Percentiles rank a stretch among this genome's conserved stretches.
phyloP scores from a whole-genome alignment of 2,329 filamentous ascomycete species.

The Cordyceps pruinosa region DNA sequence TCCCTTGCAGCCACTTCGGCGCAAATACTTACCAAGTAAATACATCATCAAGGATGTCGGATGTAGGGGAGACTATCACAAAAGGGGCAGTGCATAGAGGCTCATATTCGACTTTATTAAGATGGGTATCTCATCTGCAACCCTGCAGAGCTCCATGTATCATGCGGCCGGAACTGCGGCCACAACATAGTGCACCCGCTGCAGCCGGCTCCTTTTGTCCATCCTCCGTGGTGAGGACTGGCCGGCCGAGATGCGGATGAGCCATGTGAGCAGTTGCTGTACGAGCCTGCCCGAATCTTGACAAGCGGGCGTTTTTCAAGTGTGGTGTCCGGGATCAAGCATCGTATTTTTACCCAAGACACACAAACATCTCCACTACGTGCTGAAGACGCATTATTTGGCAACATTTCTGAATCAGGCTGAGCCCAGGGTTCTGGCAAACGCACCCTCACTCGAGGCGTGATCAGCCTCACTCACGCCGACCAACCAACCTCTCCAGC shows the following conservation, averaged over 20 bases:
- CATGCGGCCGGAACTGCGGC: constrained; percentile 11
- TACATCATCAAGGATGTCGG: neutral
- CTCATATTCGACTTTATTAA: neutral
- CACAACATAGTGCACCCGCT: constrained; percentile 5
- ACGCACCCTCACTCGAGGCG: neutral
- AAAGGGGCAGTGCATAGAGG: constrained; percentile 1
- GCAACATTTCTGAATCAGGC: neutral
- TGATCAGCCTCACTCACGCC: neutral
- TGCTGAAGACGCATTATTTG: too few relatives aligned
- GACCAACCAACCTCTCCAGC: neutral
- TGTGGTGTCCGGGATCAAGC: too few relatives aligned
- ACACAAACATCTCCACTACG: too few relatives aligned
- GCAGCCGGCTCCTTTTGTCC: neutral
- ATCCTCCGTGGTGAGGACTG: neutral
- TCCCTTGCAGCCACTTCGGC: neutral
- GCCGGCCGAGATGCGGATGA: neutral
- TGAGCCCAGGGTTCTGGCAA: neutral
- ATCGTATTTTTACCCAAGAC: neutral
- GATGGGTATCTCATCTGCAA: neutral
- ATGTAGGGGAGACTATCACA: neutral
- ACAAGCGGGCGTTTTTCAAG: neutral
- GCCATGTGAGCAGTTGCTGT: neutral
- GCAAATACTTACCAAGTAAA: neutral
- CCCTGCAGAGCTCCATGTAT: neutral
- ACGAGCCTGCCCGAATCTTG: neutral